phyloP scores from a whole-genome alignment of 257 asterid genomes.

The Petunia secreta region DNA sequence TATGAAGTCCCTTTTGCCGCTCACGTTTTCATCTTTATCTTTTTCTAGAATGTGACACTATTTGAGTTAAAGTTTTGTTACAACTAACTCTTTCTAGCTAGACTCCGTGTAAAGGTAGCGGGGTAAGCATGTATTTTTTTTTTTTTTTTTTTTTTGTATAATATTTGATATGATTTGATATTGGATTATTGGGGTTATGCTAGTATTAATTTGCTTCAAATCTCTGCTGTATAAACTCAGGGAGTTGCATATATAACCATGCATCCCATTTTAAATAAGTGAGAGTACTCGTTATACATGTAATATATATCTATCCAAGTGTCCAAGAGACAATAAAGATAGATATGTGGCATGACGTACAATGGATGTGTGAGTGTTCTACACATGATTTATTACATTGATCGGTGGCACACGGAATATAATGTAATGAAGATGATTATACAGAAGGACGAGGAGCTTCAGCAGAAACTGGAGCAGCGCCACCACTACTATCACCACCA shows the following conservation, averaged over 20 bases:
- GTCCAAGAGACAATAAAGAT: neutral
- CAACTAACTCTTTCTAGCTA: no score
- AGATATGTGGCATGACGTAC: neutral
- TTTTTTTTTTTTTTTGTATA: no score
- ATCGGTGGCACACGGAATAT: neutral
- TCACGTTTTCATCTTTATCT: no score
- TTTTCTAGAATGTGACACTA: no score
- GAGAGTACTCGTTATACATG: neutral
- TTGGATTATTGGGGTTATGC: no score
- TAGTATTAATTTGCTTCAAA: no score
- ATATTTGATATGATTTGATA: no score
- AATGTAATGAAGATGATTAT: neutral
- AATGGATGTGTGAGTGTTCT: neutral
- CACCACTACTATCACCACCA: neutral
- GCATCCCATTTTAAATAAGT: neutral
- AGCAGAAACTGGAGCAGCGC: neutral
- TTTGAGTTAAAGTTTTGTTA: no score
- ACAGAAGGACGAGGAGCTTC: conserved; percentile 18
- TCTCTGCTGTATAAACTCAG: neutral
- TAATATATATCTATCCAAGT: neutral
- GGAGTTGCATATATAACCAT: neutral
- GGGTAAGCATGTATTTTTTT: no score
- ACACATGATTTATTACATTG: neutral
- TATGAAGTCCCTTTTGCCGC: no score
- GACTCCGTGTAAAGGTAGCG: no score